phyloP scores from a whole-genome alignment of 345 rosid genomes.

The Anastatica hierochuntica region DNA sequence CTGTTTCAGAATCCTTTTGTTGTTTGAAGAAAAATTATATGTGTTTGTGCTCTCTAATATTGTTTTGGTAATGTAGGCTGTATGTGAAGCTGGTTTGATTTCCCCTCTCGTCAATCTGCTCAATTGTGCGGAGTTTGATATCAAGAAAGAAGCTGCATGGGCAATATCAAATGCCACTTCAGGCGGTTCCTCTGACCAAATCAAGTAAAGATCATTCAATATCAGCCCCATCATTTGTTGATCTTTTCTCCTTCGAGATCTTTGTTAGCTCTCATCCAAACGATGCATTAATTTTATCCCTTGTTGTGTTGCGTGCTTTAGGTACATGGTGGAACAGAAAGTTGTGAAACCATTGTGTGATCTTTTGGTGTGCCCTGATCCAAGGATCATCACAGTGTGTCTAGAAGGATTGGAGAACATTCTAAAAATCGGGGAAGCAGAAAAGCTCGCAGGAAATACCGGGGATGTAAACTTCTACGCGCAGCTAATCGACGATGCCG shows the following conservation, averaged over 20 bases:
- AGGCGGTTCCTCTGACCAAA: conserved; percentile 65
- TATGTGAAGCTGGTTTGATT: conserved; percentile 57
- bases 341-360: conserved; percentile 75
- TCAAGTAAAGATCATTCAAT: conserved; percentile 37
- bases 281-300: background rate
- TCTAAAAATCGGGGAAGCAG: conserved; percentile 69
- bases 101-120: conserved; percentile 58
- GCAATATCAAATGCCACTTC: conserved; percentile 78
- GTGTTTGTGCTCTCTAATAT: background rate
- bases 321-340: conserved; percentile 63
- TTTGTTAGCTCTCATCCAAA: background rate
- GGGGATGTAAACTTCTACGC: conserved; percentile 58
- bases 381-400: conserved; percentile 70
- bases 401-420: conserved; percentile 79
- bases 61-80: conserved; percentile 31
- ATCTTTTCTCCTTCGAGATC: background rate
- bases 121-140: conserved; percentile 73
- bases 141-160: conserved; percentile 92
- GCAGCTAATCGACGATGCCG: conserved; percentile 71
- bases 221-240: background rate
- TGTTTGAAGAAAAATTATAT: background rate
- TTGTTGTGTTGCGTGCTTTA: conserved; percentile 15
- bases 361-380: conserved; percentile 72
- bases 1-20: background rate
- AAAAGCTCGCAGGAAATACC: conserved; percentile 41